Conservation (phyloP, 345 rosid species). For the Dimocarpus longan region DNA sequence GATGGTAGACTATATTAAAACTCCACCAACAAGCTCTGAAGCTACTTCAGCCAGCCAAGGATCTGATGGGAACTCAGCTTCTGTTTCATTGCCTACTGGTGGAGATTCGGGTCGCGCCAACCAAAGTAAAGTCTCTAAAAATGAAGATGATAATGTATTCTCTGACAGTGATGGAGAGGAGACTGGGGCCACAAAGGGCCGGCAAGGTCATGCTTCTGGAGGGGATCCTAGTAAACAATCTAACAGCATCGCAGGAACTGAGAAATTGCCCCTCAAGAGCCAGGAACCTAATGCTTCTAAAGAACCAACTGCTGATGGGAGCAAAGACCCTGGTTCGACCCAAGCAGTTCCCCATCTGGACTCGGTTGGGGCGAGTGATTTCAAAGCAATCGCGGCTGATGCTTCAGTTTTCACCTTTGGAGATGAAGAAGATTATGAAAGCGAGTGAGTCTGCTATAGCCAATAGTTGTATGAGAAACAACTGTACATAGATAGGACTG, state of each 20-base stretch:
- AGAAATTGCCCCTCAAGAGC: constrained; percentile 27
- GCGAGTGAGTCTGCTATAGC: constrained; percentile 43
- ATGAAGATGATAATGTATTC: constrained; percentile 70
- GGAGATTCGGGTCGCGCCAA: constrained; percentile 19
- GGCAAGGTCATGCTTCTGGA: constrained; percentile 23
- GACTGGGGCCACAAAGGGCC: constrained; percentile 38
- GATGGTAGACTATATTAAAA: constrained; percentile 54
- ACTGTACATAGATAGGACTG: background rate
- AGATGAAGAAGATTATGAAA: constrained; percentile 81
- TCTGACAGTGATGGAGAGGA: constrained; percentile 83
- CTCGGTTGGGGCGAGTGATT: constrained; percentile 48
- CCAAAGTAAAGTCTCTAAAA: constrained; percentile 31
- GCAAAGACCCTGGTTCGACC: constrained; percentile 30
- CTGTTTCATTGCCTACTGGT: constrained; percentile 26
- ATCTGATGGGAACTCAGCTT: constrained; percentile 27
- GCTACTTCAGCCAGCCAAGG: constrained; percentile 34
- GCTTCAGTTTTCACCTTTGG: constrained; percentile 89
- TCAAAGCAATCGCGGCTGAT: constrained; percentile 87
- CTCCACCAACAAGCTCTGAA: constrained; percentile 33
- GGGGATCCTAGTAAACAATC: constrained; percentile 18
- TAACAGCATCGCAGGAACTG: constrained; percentile 28
- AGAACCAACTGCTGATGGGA: constrained; percentile 26
- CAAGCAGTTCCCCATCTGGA: constrained; percentile 22
- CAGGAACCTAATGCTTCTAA: constrained; percentile 12
- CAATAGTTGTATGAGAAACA: background rate